A percentile compares a stretch with the other conserved stretches of the same genome.
phyloP scores from a whole-genome alignment of 352 stramenopile species.

The Blastocystis sp. region DNA sequence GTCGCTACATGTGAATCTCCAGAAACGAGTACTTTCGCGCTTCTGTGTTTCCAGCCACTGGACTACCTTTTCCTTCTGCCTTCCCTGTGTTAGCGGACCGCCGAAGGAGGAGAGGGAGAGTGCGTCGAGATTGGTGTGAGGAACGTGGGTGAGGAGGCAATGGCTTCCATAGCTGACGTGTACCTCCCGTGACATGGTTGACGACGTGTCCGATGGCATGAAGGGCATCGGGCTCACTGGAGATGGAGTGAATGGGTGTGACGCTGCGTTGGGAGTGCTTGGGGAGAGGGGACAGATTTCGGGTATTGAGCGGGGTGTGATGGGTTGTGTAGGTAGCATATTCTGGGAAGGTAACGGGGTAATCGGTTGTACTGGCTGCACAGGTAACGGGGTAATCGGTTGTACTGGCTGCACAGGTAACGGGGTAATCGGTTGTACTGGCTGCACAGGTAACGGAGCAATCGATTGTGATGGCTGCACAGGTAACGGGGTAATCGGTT shows the following conservation, averaged over 20 bases:
- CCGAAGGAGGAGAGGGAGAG: neutral
- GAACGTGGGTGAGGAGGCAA: neutral
- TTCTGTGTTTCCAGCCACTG: conserved; percentile 8
- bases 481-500: too few relatives aligned
- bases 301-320: neutral
- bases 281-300: neutral
- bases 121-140: neutral
- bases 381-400: neutral
- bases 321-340: too few relatives aligned
- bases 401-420: neutral
- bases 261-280: neutral
- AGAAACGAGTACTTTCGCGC: neutral
- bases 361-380: too few relatives aligned
- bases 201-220: neutral
- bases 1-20: neutral
- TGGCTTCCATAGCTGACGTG: neutral
- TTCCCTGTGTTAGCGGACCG: conserved; percentile 18
- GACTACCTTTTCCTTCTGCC: neutral
- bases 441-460: too few relatives aligned
- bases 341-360: too few relatives aligned
- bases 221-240: neutral
- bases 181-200: neutral
- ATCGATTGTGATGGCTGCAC: too few relatives aligned
- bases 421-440: neutral
- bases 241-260: neutral